Percentiles rank a stretch among this genome's conserved stretches.
Evolutionary conservation across 2,329 filamentous ascomycete species (phyloP).

Genomic region (Elsinoe necatrix): DNA sequence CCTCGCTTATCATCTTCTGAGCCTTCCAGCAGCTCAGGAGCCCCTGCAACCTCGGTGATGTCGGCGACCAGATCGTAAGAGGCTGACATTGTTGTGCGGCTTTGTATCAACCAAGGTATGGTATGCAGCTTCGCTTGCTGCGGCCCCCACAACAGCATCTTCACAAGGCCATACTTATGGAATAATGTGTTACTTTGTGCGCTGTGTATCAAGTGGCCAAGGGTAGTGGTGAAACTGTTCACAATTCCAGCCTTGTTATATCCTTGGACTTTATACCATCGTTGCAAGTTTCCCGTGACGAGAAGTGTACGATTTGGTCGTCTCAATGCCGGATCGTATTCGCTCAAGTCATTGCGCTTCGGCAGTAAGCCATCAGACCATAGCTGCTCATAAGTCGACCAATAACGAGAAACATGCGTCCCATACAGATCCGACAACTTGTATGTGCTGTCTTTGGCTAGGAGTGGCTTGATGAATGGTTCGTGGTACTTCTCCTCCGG

Average conservation of each 20-base stretch:
- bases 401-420: conserved; percentile 20
- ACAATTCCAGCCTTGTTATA: not conserved
- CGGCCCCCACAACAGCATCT: conserved; percentile 66
- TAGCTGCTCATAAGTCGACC: conserved; percentile 41
- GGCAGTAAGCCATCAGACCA: conserved; percentile 46
- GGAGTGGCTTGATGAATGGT: conserved; percentile 47
- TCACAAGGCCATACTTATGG: conserved; percentile 68
- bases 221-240: conserved; percentile 32
- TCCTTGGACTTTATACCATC: conserved; percentile 17
- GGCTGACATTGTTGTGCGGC: conserved; percentile 50
- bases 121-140: conserved; percentile 51
- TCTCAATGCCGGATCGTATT: conserved; percentile 35
- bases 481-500: conserved; percentile 52
- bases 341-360: conserved; percentile 43
- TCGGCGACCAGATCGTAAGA: conserved; percentile 55
- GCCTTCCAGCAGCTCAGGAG: not conserved
- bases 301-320: conserved; percentile 64
- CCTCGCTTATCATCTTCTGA: not conserved
- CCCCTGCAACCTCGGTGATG: conserved; percentile 35
- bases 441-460: conserved; percentile 36
- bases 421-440: conserved; percentile 36
- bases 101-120: conserved; percentile 51
- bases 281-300: conserved; percentile 35
- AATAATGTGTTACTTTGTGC: conserved; percentile 42
- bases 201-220: conserved; percentile 55